A percentile compares a stretch with the other conserved stretches of the same genome.
Evolutionary conservation across 805 yeast genomes (phyloP).

Genomic region (Pichia eremophila): DNA sequence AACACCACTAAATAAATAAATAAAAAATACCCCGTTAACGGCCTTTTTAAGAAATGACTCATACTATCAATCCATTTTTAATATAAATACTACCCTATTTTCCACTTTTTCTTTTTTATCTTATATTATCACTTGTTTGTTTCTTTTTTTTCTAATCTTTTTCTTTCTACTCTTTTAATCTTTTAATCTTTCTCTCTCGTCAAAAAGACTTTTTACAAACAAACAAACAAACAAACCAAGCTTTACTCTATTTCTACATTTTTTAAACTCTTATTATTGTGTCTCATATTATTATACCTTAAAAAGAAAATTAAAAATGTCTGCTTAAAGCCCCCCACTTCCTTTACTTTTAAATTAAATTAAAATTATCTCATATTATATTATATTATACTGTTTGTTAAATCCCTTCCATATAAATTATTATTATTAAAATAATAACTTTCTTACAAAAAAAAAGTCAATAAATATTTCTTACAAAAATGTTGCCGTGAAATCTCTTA

Average conservation of each 20-base stretch:
- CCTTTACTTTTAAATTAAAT: too few relatives aligned
- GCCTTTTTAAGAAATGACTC: too few relatives aligned
- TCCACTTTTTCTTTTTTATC: neutral
- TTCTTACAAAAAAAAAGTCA: too few relatives aligned
- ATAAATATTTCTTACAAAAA: too few relatives aligned
- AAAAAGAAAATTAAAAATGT: conserved; percentile 11
- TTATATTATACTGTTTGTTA: neutral
- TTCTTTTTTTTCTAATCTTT: neutral
- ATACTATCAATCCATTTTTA: too few relatives aligned
- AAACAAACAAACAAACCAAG: neutral
- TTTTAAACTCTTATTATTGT: neutral
- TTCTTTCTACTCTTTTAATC: neutral
- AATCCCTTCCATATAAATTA: neutral
- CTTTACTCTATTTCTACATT: neutral
- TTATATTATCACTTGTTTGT: neutral
- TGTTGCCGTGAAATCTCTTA: neutral
- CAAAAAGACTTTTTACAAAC: neutral
- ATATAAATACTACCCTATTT: too few relatives aligned
- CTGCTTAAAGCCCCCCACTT: conserved; percentile 12
- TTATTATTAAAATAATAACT: too few relatives aligned
- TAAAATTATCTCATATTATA: neutral
- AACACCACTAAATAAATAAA: too few relatives aligned
- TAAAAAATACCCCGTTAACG: too few relatives aligned
- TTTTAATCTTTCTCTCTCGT: neutral
- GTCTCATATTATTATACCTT: neutral